Evolutionary conservation across 495 filamentous ascomycete genomes (phyloP), one percentile per base, ranked within the genome.

Genomic region (Elasticomyces elasticus): DNA sequence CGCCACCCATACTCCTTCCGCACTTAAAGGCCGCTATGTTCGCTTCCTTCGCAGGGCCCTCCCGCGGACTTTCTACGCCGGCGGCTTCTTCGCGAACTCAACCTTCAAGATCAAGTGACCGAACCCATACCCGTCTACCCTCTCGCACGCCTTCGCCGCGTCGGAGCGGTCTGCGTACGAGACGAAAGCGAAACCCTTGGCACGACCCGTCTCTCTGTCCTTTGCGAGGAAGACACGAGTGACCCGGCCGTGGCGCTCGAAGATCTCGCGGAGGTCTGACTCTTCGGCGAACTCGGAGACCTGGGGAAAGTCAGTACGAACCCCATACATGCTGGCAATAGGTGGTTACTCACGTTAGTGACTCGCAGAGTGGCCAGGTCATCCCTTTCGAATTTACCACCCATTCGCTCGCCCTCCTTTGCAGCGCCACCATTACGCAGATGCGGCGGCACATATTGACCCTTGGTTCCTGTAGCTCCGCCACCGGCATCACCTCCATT

Each of bases 151-250:
- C 71, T 81, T 85, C 53, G 85, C 82, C 51, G 92, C 92, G 71
- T 98, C 94, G 54, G 73, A 69, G 60, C 91, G 79, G 59, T 97
- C 92, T 46, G 82, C 82, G 70, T 89, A 98, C 68, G 86, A 94
- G 73, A 98, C 94, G 69, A 98, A 98, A 17, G 92, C 92, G 65
- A 97, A 98, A 41, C 92, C 92, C 79, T 98, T 98, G 49, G 94
- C 92, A 61, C 88, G 66, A 52, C 86, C 84, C 30, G 94, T 97
- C 45, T 97, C 94, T 67, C 92, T 76, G 71, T 98, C 94, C 75
- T 95, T 95, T 58, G 92, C 92, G 58, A 98, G 70, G 77, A 97
- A 98, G 43, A 98, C 94, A 67, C 90, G 82, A 37, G 89, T 97
- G 57, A 98, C 94, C 62, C 88, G 86, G 63, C 92, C 92, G 70